phyloP scores from a whole-genome alignment of 192 early-diverging fungal genomes.

The Coemansia sp. region DNA sequence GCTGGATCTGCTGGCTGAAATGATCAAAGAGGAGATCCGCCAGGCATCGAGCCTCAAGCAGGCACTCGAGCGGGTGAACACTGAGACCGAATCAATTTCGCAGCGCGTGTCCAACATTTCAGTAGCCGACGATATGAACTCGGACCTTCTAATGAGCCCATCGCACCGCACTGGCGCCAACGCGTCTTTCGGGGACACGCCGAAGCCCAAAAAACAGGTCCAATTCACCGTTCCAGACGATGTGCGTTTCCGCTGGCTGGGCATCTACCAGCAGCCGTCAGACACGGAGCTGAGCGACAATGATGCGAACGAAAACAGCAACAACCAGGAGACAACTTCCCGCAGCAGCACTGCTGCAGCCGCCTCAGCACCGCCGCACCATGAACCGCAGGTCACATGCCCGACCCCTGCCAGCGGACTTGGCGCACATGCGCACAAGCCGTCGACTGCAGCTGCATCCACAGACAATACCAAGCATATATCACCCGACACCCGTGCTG shows the following conservation, averaged over 20 bases:
- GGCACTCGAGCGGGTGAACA: slow-evolving; percentile 41
- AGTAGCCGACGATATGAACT: neutral
- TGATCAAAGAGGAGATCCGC: slow-evolving; percentile 54
- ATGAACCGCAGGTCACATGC: slow-evolving; percentile 1
- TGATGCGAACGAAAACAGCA: neutral
- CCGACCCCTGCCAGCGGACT: neutral
- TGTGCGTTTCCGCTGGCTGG: slow-evolving; percentile 52
- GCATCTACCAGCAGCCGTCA: slow-evolving; percentile 45
- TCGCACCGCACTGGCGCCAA: neutral
- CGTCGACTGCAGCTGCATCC: neutral
- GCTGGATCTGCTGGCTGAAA: slow-evolving; percentile 45
- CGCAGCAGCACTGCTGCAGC: neutral
- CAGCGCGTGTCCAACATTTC: slow-evolving; percentile 30
- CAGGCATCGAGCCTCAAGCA: slow-evolving; percentile 48
- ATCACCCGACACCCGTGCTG: neutral
- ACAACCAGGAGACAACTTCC: neutral
- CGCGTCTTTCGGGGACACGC: neutral
- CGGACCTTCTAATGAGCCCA: neutral
- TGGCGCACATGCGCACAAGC: neutral
- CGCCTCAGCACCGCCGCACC: no score
- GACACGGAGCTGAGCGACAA: slow-evolving; percentile 11
- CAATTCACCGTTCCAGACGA: slow-evolving; percentile 51
- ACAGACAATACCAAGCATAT: neutral
- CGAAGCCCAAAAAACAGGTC: slow-evolving; percentile 21
- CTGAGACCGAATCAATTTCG: slow-evolving; percentile 30